Evolutionary conservation across 192 early-diverging fungal species (phyloP).

Genomic region (Backusella parvicylindrica): DNA sequence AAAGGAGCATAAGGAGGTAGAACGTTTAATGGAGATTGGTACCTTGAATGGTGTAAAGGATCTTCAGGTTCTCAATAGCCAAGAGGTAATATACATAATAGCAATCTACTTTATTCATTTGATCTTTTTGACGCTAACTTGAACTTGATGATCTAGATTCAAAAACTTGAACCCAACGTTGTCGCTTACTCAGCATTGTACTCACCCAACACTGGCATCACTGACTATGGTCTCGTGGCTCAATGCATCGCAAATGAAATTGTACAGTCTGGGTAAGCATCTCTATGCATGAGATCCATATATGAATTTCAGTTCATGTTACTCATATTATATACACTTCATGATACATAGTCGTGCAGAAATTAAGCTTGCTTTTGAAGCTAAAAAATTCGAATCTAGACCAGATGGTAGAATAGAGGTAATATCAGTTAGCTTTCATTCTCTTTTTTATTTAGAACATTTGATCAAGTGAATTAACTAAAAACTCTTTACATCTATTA

Average conservation of each 20-base stretch:
- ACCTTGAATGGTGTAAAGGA: slow-evolving; percentile 32
- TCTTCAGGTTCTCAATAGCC: slow-evolving; percentile 26
- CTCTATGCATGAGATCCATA: neutral
- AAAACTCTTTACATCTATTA: neutral
- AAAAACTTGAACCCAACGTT: slow-evolving; percentile 33
- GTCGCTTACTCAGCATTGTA: slow-evolving; percentile 31
- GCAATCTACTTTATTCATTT: neutral
- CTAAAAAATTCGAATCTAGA: slow-evolving; percentile 20
- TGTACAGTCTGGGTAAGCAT: slow-evolving; percentile 25
- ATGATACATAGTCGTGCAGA: slow-evolving; percentile 25
- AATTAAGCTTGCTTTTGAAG: slow-evolving; percentile 35
- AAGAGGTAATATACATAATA: slow-evolving; percentile 10
- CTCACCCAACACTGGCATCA: slow-evolving; percentile 37
- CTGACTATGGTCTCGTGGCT: slow-evolving; percentile 26
- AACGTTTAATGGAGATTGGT: slow-evolving; percentile 24
- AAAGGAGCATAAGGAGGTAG: slow-evolving; percentile 35
- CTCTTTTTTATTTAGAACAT: neutral
- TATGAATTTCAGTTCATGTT: neutral
- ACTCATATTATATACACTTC: neutral
- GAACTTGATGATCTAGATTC: slow-evolving; percentile 11
- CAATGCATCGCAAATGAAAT: slow-evolving; percentile 32
- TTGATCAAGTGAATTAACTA: neutral
- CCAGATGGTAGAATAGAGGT: slow-evolving; percentile 26
- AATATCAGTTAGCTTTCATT: neutral
- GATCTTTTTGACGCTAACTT: neutral